phyloP scores from a whole-genome alignment of 164 flowering plant genomes.

The Umbilicus rupestris region DNA sequence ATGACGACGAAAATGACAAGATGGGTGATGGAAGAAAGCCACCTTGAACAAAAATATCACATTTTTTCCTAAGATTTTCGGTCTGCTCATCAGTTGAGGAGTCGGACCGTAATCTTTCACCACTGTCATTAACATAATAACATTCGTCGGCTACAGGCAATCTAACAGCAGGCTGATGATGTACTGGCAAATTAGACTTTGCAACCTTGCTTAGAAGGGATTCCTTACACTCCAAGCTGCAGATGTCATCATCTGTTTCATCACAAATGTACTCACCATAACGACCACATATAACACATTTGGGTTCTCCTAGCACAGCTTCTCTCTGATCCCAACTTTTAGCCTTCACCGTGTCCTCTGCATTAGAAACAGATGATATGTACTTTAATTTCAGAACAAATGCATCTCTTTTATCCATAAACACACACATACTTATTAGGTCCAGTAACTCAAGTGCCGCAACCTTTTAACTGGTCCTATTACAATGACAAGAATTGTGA shows the following conservation, averaged over 20 bases:
- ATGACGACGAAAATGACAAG: constrained; percentile 55
- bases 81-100: constrained; percentile 23
- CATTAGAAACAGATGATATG: constrained; percentile 4
- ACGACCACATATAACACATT: constrained; percentile 82
- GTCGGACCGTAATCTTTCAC: constrained; percentile 14
- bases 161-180: constrained; percentile 21
- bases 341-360: constrained; percentile 37
- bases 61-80: constrained; percentile 42
- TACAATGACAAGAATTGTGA: not conserved
- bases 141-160: constrained; percentile 69
- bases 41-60: constrained; percentile 56
- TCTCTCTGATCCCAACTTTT: constrained; percentile 71
- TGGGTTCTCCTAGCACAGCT: constrained; percentile 77
- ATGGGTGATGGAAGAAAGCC: constrained; percentile 43
- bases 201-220: constrained; percentile 31
- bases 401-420: not conserved
- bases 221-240: constrained; percentile 77
- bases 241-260: constrained; percentile 86
- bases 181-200: constrained; percentile 18
- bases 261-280: constrained; percentile 94
- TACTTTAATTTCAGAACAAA: not conserved
- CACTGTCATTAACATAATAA: constrained; percentile 53
- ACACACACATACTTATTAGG: not conserved
- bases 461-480: no score
- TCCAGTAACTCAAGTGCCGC: not conserved